Percentiles rank a stretch among this genome's conserved stretches.
phyloP scores from a whole-genome alignment of 2,329 filamentous ascomycete genomes.

The Sporothrix brunneoviolacea region DNA sequence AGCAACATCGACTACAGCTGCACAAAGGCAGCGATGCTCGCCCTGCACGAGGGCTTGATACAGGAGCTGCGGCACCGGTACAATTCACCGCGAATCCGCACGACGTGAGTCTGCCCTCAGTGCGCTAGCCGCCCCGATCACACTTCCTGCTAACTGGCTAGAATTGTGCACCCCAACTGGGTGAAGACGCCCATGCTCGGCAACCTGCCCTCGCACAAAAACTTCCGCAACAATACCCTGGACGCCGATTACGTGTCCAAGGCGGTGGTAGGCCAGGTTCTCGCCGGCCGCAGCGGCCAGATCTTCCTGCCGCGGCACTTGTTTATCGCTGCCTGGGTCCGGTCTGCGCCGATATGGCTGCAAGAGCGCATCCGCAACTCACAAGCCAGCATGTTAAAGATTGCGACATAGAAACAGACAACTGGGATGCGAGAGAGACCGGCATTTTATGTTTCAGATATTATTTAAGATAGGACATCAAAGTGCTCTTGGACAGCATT shows the following conservation, averaged over 20 bases:
- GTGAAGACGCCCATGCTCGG: constrained; percentile 11
- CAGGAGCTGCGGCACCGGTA: constrained; percentile 54
- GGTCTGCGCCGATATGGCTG: constrained; percentile 39
- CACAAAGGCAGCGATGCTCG: constrained; percentile 58
- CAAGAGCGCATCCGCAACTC: constrained; percentile 8
- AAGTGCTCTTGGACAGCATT: too few relatives aligned
- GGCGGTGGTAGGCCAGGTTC: constrained; percentile 52
- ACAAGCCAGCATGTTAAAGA: neutral
- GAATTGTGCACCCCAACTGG: constrained; percentile 15
- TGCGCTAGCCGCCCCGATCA: too few relatives aligned
- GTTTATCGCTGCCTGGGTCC: constrained; percentile 34
- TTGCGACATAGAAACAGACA: too few relatives aligned
- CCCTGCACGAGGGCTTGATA: constrained; percentile 61
- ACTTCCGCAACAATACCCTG: constrained; percentile 51
- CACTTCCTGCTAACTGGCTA: too few relatives aligned
- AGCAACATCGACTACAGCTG: constrained; percentile 58
- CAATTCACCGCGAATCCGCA: constrained; percentile 56
- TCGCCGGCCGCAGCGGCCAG: constrained; percentile 50
- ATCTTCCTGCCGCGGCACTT: constrained; percentile 46
- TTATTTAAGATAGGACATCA: too few relatives aligned
- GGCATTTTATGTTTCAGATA: too few relatives aligned
- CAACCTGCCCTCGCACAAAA: constrained; percentile 54
- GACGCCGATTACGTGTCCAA: constrained; percentile 59
- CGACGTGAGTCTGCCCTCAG: constrained; percentile 24
- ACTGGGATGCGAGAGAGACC: too few relatives aligned